Evolutionary conservation across 2,329 filamentous ascomycete species (phyloP).

Genomic region (Xylaria arbuscula): DNA sequence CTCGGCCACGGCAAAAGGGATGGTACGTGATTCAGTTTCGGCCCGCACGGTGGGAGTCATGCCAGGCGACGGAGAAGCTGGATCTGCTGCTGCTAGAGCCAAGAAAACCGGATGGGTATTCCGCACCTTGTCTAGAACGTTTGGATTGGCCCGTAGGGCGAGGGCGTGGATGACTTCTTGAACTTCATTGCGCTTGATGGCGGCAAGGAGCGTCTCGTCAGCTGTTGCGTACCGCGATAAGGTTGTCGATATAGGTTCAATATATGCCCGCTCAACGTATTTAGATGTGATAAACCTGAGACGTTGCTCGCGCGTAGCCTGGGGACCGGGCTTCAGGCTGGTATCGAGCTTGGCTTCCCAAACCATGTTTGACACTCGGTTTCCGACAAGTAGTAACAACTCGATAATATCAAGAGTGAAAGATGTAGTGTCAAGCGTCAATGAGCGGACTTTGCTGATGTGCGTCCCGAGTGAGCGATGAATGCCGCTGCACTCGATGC

Average conservation of each 20-base stretch:
- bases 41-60: slow-evolving; percentile 56
- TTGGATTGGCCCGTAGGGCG: slow-evolving; percentile 86
- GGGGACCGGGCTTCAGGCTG: slow-evolving; percentile 76
- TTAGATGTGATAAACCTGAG: slow-evolving; percentile 96
- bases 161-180: slow-evolving; percentile 92
- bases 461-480: slow-evolving; percentile 96
- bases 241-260: slow-evolving; percentile 80
- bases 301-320: slow-evolving; percentile 87
- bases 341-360: slow-evolving; percentile 90
- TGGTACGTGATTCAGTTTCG: slow-evolving; percentile 61
- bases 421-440: slow-evolving; percentile 94
- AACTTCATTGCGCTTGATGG: slow-evolving; percentile 96
- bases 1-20: slow-evolving; percentile 89
- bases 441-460: slow-evolving; percentile 94
- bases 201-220: slow-evolving; percentile 89
- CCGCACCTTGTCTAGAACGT: slow-evolving; percentile 84
- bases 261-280: slow-evolving; percentile 85
- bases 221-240: slow-evolving; percentile 80
- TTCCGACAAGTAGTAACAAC: slow-evolving; percentile 88
- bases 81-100: slow-evolving; percentile 91
- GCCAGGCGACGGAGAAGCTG: slow-evolving; percentile 74
- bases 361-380: slow-evolving; percentile 94
- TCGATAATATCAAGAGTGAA: slow-evolving; percentile 98
- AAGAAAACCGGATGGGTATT: slow-evolving; percentile 91
- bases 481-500: slow-evolving; percentile 98